phyloP scores from a whole-genome alignment of 2,329 filamentous ascomycete genomes.

The Aspergillus sp. region DNA sequence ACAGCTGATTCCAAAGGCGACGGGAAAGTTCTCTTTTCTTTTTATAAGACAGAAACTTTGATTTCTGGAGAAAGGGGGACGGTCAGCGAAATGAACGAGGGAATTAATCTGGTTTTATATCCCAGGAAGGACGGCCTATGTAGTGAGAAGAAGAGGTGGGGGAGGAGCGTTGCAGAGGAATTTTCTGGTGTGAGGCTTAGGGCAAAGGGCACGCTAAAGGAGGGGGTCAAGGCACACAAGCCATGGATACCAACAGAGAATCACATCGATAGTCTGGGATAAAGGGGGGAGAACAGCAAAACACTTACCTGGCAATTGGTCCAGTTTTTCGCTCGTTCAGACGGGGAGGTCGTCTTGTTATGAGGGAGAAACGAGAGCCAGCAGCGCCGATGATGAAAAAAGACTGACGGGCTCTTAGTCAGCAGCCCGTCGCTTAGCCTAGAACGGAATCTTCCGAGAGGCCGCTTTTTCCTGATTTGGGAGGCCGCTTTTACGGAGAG shows the following conservation, averaged over 20 bases:
- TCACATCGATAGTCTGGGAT: background rate
- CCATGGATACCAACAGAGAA: background rate
- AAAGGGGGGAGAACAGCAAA: background rate
- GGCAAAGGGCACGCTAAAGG: background rate
- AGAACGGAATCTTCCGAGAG: background rate
- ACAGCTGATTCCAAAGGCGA: constrained; percentile 32
- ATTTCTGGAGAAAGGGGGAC: background rate
- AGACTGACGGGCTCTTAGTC: background rate
- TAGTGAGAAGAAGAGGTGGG: background rate
- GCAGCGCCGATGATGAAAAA: background rate
- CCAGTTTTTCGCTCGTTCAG: background rate
- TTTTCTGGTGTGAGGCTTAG: constrained; percentile 1
- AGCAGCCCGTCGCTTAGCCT: background rate
- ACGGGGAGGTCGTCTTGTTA: background rate
- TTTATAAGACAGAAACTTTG: background rate
- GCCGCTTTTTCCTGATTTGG: background rate
- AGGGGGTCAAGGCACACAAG: background rate
- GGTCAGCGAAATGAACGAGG: background rate
- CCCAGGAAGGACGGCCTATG: background rate
- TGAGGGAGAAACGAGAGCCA: background rate
- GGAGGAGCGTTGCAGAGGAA: background rate
- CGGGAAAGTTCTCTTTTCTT: constrained; percentile 1
- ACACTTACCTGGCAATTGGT: no score
- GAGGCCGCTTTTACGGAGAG: no score
- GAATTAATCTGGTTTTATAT: background rate